Base-by-base conservation (phyloP, 1,284 basidiomycete species). In the Peniophora sp. region DNA sequence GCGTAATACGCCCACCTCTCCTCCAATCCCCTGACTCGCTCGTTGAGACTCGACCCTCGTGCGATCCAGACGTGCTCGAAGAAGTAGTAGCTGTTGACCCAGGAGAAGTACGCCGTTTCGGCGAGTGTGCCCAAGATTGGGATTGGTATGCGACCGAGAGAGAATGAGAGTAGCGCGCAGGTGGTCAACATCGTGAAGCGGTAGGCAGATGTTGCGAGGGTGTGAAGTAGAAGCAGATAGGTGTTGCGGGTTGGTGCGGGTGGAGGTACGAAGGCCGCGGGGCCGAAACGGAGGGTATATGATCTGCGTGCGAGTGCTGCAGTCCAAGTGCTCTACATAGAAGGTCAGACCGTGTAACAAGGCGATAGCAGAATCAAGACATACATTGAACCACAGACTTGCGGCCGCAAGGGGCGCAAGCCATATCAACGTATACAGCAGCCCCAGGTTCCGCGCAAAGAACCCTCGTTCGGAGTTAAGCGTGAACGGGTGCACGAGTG, bases 61-160 rank as follows among this genome's bases (percentile, higher is more conserved):
- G 85, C 78, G 43, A 86, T 77, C 88, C 88, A 90, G 35, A 87
- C 85, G 68, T 61, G 90, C 88, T 92, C 89, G 60, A 91, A 92
- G 65, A 85, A 90, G 64, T 92, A 92, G 64, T 90, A 92, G 47
- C 89, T 41, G 63, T 91, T 83, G 44, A 91, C 76, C 83, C 89
- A 89, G 60, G 87, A 91, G 48, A 90, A 68, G 60, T 90, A 92
- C 10, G 78, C 64, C 59, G 90, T 87, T 20, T 80, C 79, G 2
- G 74, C 63, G 2, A 70, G 54, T 0, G 76, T 69, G 3, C 89
- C 90, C 9, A 83, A 64, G 48, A 76, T 69, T 2, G 90, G 89
- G 15, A 89, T 69, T 2, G 90, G 89, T 15, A 89, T 69, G 51
- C 75, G 73, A 3, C 73, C 68, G 41, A 92, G 67, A 6, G 74